These are phyloP conservation scores for Cladobotryum mycophilum DNA, from an alignment of 2,329 filamentous ascomycete species.

Conservation along the genomic window DNA sequence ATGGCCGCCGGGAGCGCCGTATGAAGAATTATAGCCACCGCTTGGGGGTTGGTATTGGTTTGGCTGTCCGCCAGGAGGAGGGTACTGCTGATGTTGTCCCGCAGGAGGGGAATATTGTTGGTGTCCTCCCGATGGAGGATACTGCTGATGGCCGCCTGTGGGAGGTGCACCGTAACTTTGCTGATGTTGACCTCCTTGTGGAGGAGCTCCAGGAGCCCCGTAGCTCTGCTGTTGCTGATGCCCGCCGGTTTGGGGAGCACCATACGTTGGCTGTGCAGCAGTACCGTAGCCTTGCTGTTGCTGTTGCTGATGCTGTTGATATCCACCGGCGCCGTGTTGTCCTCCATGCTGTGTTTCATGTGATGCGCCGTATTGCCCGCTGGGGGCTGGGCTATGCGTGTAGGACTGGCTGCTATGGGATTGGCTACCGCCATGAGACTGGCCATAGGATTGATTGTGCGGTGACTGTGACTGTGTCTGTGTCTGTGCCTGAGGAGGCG, in stretches of 20 bases:
- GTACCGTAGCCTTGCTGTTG: slow-evolving; percentile 18
- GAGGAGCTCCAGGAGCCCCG: slow-evolving; percentile 8
- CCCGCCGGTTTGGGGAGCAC: slow-evolving; percentile 9
- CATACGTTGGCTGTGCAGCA: slow-evolving; percentile 17
- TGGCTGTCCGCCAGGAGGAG: slow-evolving; percentile 15
- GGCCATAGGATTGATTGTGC: slow-evolving; percentile 18
- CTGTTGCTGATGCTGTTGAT: slow-evolving; percentile 16
- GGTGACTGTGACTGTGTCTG: slow-evolving; percentile 7
- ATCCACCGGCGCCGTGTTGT: slow-evolving; percentile 18
- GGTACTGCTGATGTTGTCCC: slow-evolving; percentile 15
- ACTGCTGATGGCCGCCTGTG: slow-evolving; percentile 5
- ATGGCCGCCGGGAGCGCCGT: slow-evolving; percentile 22
- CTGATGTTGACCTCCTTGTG: slow-evolving; percentile 15
- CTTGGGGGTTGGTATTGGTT: background rate
- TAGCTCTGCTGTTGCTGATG: slow-evolving; percentile 18
- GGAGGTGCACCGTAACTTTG: slow-evolving; percentile 18
- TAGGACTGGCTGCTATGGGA: slow-evolving; percentile 14
- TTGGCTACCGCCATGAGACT: slow-evolving; percentile 4
- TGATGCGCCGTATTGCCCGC: slow-evolving; percentile 8
- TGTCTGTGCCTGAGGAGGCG: slow-evolving; percentile 13
- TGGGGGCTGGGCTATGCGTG: slow-evolving; percentile 14
- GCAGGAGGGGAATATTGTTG: slow-evolving; percentile 8
- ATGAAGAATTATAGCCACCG: slow-evolving; percentile 25
- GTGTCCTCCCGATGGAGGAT: slow-evolving; percentile 2
- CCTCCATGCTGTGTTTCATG: slow-evolving; percentile 18